Evolutionary conservation across 352 stramenopile genomes (phyloP).

Genomic region (Phytophthora capsici): DNA sequence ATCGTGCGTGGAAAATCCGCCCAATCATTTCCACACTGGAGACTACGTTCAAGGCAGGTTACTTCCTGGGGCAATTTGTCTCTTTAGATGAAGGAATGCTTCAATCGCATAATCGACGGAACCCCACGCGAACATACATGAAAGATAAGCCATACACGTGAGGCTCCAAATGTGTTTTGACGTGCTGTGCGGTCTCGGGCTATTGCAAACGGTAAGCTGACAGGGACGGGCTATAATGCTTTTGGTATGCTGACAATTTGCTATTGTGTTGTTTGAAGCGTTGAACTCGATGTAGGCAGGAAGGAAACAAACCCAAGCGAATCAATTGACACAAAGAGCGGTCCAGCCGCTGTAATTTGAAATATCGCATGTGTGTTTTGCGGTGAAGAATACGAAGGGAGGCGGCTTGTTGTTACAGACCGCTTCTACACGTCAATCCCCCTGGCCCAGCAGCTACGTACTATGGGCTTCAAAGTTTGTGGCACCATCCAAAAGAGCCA

Average conservation of each 20-base stretch:
- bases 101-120: slow-evolving; percentile 2
- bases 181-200: slow-evolving; percentile 11
- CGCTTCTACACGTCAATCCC: neutral
- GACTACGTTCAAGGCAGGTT: slow-evolving; percentile 19
- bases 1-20: slow-evolving; percentile 17
- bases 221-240: no score
- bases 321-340: slow-evolving; percentile 4
- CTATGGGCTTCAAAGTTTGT: slow-evolving; percentile 1
- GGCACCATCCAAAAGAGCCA: neutral
- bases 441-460: slow-evolving; percentile 1
- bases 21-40: neutral
- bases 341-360: neutral
- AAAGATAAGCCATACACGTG: slow-evolving; percentile 6
- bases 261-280: neutral
- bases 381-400: neutral
- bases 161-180: slow-evolving; percentile 18
- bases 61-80: neutral
- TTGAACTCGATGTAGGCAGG: slow-evolving; percentile 1
- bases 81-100: slow-evolving; percentile 16
- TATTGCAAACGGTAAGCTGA: slow-evolving; percentile 18
- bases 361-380: slow-evolving; percentile 5
- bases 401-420: neutral
- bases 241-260: neutral
- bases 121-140: slow-evolving; percentile 10
- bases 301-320: no score